phyloP scores from a whole-genome alignment of 2,329 filamentous ascomycete genomes.

The Sclerotinia borealis region DNA sequence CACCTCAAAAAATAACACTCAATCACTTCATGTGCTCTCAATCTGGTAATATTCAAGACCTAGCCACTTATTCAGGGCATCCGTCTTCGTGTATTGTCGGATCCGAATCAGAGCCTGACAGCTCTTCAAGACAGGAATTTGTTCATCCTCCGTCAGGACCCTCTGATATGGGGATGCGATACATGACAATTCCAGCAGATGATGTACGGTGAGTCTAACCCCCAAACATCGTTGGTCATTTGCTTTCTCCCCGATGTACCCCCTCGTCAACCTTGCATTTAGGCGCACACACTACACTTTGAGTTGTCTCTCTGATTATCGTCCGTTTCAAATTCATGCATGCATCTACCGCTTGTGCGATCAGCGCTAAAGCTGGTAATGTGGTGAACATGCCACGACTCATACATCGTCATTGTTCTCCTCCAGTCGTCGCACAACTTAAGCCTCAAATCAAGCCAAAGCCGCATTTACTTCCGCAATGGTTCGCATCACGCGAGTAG shows the following conservation, averaged over 20 bases:
- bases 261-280: conserved; percentile 23
- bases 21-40: conserved; percentile 35
- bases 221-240: conserved; percentile 22
- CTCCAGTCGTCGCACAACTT: conserved; percentile 27
- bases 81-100: conserved; percentile 31
- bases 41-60: conserved; percentile 33
- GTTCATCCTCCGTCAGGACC: conserved; percentile 23
- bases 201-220: conserved; percentile 32
- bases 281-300: conserved; percentile 22
- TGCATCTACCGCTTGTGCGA: conserved; percentile 14
- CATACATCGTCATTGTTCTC: conserved; percentile 20
- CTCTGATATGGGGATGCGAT: conserved; percentile 34
- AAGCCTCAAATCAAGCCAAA: conserved; percentile 27
- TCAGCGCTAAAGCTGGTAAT: conserved; percentile 19
- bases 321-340: conserved; percentile 17
- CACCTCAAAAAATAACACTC: conserved; percentile 23
- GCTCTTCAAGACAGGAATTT: conserved; percentile 31
- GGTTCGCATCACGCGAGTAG: conserved; percentile 29
- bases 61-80: conserved; percentile 30
- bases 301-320: conserved; percentile 14
- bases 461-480: conserved; percentile 19
- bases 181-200: conserved; percentile 32
- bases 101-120: conserved; percentile 32
- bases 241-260: conserved; percentile 20
- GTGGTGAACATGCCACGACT: conserved; percentile 27